Conservation (phyloP, 805 yeast genomes). For the Spathaspora girioi region DNA sequence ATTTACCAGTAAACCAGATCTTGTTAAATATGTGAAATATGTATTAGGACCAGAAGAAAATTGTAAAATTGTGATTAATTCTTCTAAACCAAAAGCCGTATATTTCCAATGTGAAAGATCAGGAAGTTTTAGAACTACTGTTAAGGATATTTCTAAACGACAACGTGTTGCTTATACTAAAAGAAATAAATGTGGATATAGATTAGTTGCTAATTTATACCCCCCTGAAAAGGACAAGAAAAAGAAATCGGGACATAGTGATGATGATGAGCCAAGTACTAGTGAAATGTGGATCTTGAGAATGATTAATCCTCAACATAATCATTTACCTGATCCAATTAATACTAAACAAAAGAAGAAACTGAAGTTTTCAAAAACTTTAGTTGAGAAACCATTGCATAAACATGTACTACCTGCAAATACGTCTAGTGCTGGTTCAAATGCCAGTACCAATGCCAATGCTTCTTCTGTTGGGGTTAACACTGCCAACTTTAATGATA, state of each 20-base stretch:
- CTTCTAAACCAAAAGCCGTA: slow-evolving; percentile 46
- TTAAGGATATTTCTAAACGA: slow-evolving; percentile 41
- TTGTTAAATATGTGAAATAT: slow-evolving; percentile 33
- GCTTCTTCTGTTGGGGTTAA: background rate
- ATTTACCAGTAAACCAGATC: slow-evolving; percentile 22
- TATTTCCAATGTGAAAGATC: slow-evolving; percentile 46
- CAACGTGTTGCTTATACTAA: slow-evolving; percentile 47
- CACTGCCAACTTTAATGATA: background rate
- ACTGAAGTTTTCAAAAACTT: slow-evolving; percentile 34
- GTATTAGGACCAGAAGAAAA: slow-evolving; percentile 33
- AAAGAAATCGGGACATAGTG: slow-evolving; percentile 11
- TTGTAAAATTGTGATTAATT: slow-evolving; percentile 44
- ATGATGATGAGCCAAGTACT: slow-evolving; percentile 14
- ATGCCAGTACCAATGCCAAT: background rate
- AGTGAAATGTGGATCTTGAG: slow-evolving; percentile 45
- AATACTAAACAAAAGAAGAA: slow-evolving; percentile 33
- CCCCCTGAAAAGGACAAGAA: slow-evolving; percentile 44
- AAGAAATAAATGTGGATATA: slow-evolving; percentile 43
- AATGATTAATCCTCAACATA: slow-evolving; percentile 44
- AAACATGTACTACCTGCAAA: slow-evolving; percentile 4
- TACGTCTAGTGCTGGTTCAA: too few species aligned
- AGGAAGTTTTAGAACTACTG: slow-evolving; percentile 45
- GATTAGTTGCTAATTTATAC: slow-evolving; percentile 41
- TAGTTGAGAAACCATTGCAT: slow-evolving; percentile 43
- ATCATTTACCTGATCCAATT: slow-evolving; percentile 42